A percentile compares a stretch with the other conserved stretches of the same genome.
phyloP scores from a whole-genome alignment of 2,329 filamentous ascomycete species.

The Pleoardoris graminearum region DNA sequence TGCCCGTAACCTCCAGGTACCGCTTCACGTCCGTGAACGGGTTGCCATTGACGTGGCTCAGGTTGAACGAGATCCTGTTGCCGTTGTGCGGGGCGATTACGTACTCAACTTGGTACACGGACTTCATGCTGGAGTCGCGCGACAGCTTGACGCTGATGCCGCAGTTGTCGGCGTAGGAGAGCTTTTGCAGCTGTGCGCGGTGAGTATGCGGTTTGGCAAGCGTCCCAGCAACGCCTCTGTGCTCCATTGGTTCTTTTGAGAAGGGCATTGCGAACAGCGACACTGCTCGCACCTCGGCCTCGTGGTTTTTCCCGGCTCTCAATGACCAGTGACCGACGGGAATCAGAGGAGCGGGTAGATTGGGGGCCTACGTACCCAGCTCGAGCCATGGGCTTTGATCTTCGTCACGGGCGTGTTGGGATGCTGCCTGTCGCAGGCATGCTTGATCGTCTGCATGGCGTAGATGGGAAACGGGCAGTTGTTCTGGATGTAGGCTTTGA shows the following conservation, averaged over 20 bases:
- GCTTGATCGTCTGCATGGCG: background rate
- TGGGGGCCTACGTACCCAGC: background rate
- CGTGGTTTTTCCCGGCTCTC: no score
- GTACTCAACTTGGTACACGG: slow-evolving; percentile 1
- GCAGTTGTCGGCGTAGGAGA: background rate
- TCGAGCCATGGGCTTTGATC: background rate
- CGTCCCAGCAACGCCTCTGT: background rate
- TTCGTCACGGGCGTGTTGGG: background rate
- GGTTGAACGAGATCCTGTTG: background rate
- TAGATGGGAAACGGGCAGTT: slow-evolving; percentile 1
- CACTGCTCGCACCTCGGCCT: no score
- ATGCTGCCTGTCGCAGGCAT: background rate
- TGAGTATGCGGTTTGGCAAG: background rate
- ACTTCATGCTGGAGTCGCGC: background rate
- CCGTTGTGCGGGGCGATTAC: background rate
- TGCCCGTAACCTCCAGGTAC: background rate
- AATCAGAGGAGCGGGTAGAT: no score
- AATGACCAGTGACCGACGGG: no score
- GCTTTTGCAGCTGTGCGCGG: background rate
- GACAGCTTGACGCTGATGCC: background rate
- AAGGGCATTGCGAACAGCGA: no score
- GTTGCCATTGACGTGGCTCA: slow-evolving; percentile 1
- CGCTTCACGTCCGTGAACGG: background rate
- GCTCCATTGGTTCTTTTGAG: no score
- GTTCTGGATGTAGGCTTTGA: background rate